Evolutionary conservation across 208 protist genomes (phyloP).

Genomic region (Leishmania major): DNA sequence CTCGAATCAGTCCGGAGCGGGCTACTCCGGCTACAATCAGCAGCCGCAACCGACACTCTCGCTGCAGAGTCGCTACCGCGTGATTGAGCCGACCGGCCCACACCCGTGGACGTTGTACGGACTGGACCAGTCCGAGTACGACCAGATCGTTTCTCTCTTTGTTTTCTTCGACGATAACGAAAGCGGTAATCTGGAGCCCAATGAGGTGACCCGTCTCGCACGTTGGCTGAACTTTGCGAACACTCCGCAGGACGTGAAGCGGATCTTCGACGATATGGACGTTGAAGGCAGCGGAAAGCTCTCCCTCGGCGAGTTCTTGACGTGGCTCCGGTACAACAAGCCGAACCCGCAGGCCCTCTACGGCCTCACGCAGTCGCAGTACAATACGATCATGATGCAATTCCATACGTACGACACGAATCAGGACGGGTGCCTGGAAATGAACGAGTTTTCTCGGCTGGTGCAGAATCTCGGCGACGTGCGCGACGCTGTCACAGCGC

Average conservation of each 20-base stretch:
- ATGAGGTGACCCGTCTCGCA: constrained; percentile 65
- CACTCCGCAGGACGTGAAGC: constrained; percentile 60
- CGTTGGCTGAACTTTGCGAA: constrained; percentile 85
- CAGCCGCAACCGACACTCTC: background rate
- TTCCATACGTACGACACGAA: constrained; percentile 78
- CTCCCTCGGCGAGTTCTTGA: constrained; percentile 73
- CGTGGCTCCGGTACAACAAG: constrained; percentile 74
- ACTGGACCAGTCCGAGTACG: constrained; percentile 77
- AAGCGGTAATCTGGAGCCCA: constrained; percentile 53
- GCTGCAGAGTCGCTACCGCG: constrained; percentile 28
- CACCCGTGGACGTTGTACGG: constrained; percentile 65
- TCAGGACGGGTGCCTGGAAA: constrained; percentile 62
- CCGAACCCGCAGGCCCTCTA: constrained; percentile 77
- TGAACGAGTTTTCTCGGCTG: constrained; percentile 66
- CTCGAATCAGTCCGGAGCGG: background rate
- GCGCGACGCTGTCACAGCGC: constrained; percentile 26
- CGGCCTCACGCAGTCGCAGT: constrained; percentile 75
- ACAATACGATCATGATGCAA: constrained; percentile 90
- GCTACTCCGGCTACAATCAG: constrained; percentile 3
- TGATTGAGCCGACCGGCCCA: constrained; percentile 48
- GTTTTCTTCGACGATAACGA: constrained; percentile 84
- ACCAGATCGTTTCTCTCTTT: constrained; percentile 84
- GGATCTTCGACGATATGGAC: constrained; percentile 86
- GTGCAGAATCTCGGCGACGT: constrained; percentile 59
- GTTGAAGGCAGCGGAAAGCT: constrained; percentile 55